Conservation (phyloP, 1,284 basidiomycete species). For the Agaricales sp. region DNA sequence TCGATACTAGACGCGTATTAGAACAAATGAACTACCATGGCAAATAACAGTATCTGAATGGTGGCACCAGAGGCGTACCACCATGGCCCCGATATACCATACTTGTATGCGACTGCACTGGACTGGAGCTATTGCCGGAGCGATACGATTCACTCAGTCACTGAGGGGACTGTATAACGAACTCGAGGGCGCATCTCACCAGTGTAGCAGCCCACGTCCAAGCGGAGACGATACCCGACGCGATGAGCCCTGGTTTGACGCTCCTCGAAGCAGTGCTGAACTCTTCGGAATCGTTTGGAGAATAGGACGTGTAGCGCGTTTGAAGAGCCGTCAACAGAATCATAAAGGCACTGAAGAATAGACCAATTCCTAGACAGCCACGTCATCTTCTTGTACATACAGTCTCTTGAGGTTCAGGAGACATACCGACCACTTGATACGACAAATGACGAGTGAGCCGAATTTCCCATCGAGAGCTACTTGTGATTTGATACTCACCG, state of each 20-base stretch:
- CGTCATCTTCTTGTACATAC: too few relatives aligned
- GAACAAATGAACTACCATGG: constrained; percentile 27
- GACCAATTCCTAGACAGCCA: constrained; percentile 51
- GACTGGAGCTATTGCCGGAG: constrained; percentile 48
- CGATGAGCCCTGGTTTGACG: constrained; percentile 85
- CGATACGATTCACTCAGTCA: constrained; percentile 8
- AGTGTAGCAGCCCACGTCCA: constrained; percentile 80
- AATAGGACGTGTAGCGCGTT: constrained; percentile 63
- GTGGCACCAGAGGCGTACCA: constrained; percentile 67
- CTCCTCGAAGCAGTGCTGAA: constrained; percentile 77
- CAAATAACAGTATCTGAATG: constrained; percentile 66
- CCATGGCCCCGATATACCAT: constrained; percentile 60
- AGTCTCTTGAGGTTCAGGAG: background rate
- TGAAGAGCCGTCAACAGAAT: constrained; percentile 58
- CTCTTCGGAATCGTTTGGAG: constrained; percentile 65
- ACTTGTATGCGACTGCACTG: constrained; percentile 77
- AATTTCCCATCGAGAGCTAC: background rate
- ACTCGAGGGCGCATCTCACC: constrained; percentile 24
- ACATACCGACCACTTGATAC: constrained; percentile 37
- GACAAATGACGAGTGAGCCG: constrained; percentile 3
- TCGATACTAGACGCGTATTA: constrained; percentile 1
- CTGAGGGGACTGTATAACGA: background rate
- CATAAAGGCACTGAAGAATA: constrained; percentile 81
- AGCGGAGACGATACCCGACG: constrained; percentile 79
- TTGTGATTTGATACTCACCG: constrained; percentile 36